Evolutionary conservation across 768 basidiomycete species (phyloP).

Genomic region (Leucocoprinus sp.): DNA sequence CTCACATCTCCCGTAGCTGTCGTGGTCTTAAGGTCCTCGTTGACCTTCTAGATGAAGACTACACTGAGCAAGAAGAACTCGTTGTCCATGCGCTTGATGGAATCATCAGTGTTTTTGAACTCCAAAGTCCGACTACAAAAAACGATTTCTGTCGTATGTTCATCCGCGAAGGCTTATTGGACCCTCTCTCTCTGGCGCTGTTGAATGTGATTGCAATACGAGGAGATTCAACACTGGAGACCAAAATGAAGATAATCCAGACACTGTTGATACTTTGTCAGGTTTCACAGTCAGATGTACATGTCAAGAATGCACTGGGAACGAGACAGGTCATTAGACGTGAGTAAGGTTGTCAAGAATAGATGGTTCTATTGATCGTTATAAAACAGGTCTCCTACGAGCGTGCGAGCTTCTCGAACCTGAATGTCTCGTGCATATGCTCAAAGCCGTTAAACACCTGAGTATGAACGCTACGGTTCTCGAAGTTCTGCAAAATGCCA

Average conservation of each 20-base stretch:
- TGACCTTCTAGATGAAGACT: slow-evolving; percentile 95
- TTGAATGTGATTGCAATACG: slow-evolving; percentile 79
- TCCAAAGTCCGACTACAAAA: slow-evolving; percentile 93
- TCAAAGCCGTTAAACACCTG: slow-evolving; percentile 94
- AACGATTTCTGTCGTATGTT: slow-evolving; percentile 99
- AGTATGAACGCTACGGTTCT: slow-evolving; percentile 89
- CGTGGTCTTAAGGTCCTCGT: slow-evolving; percentile 92
- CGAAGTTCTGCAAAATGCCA: slow-evolving; percentile 93
- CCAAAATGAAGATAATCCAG: slow-evolving; percentile 84
- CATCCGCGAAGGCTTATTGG: slow-evolving; percentile 89
- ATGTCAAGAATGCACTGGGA: slow-evolving; percentile 88
- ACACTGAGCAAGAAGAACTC: slow-evolving; percentile 82
- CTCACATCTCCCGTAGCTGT: slow-evolving; percentile 45
- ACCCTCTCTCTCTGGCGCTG: slow-evolving; percentile 85
- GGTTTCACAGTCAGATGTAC: slow-evolving; percentile 90
- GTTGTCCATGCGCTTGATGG: slow-evolving; percentile 92
- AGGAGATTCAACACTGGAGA: slow-evolving; percentile 56
- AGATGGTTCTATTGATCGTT: too few relatives aligned
- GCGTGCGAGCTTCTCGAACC: slow-evolving; percentile 83
- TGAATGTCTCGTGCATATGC: slow-evolving; percentile 80
- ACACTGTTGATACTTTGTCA: slow-evolving; percentile 90
- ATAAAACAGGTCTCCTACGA: slow-evolving; percentile 72
- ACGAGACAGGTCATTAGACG: slow-evolving; percentile 84
- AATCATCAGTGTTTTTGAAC: slow-evolving; percentile 90
- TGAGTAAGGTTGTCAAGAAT: too few relatives aligned